Conservation (phyloP, 805 yeast species). For the Saturnispora ahearnii region DNA sequence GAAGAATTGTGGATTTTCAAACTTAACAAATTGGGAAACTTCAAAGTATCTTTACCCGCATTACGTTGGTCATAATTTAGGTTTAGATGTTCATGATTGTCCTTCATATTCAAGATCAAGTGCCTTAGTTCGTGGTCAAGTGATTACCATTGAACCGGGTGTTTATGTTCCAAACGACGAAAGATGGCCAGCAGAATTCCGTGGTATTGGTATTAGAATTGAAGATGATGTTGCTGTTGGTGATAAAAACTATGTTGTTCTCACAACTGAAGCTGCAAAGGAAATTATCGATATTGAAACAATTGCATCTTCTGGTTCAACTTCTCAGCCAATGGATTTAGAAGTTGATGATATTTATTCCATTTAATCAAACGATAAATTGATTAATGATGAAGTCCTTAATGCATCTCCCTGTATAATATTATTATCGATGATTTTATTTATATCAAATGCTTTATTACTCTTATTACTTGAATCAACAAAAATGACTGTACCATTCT, state of each 20-base stretch:
- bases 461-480: constrained; percentile 1
- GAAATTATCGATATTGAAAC: constrained; percentile 76
- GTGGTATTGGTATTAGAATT: constrained; percentile 86
- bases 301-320: constrained; percentile 51
- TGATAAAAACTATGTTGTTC: constrained; percentile 37
- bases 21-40: constrained; percentile 42
- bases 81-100: constrained; percentile 82
- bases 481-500: constrained; percentile 13
- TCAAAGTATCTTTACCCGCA: constrained; percentile 72
- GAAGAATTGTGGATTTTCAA: constrained; percentile 59
- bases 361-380: constrained; percentile 10
- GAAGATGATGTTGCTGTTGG: constrained; percentile 92
- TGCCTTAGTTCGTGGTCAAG: constrained; percentile 58
- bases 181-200: constrained; percentile 68
- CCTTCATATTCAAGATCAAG: constrained; percentile 54
- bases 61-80: constrained; percentile 91
- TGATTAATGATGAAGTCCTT: neutral
- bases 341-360: constrained; percentile 31
- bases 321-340: constrained; percentile 33
- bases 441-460: constrained; percentile 1
- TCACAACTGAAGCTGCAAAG: constrained; percentile 79
- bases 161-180: constrained; percentile 72
- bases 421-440: constrained; percentile 11
- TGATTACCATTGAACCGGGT: constrained; percentile 94
- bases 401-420: constrained; percentile 10